Base-by-base conservation (phyloP, 1,139 yeast species). In the Protomyces gravidus region DNA sequence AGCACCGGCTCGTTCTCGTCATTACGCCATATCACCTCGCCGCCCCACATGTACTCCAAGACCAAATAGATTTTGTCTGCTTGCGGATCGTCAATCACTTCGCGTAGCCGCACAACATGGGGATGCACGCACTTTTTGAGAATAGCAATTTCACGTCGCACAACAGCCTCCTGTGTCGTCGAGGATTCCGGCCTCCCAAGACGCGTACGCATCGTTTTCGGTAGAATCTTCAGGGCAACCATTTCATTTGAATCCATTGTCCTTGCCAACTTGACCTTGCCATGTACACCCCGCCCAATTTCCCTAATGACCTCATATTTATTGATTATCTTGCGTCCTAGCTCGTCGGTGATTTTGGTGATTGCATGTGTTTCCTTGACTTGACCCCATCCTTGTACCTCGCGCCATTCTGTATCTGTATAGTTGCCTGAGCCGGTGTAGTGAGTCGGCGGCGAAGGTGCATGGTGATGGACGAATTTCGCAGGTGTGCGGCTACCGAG, bases 251-350 rank as follows among this genome's bases (percentile, higher is more conserved):
- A 45, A 19, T 53, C 58, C 27, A 53, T 17, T 9, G 55, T 94
- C 63, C 80, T 80, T 0, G 96, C 98, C 25, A 94, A 77, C 71
- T 92, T 94, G 48, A 94, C 99, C 71, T 89, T 90, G 17, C 99
- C 98, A 72, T 92, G 98, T 71, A 92, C 97, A 11, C 99, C 99
- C 53, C 88, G 79, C 2, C 99, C 99, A 40, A 94, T 78, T 72
- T 92, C 97, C 48, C 80, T 77, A 42, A 90, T 75, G 45, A 94
- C 87, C 71, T 92, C 98, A 70, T 92, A 94, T 0, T 95, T 85
- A 73, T 94, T 94, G 63, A 94, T 78, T 28, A 86, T 84, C 70
- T 90, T 87, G 55, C 95, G 80, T 63, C 86, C 85, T 2, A 88
- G 84, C 0, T 97, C 97, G 71, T 92, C 96, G 70, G 87, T 89